Percentiles rank a stretch among this genome's conserved stretches.
Conservation (phyloP, 2,329 filamentous ascomycete species). For the Alternaria novae-zelandiae region DNA sequence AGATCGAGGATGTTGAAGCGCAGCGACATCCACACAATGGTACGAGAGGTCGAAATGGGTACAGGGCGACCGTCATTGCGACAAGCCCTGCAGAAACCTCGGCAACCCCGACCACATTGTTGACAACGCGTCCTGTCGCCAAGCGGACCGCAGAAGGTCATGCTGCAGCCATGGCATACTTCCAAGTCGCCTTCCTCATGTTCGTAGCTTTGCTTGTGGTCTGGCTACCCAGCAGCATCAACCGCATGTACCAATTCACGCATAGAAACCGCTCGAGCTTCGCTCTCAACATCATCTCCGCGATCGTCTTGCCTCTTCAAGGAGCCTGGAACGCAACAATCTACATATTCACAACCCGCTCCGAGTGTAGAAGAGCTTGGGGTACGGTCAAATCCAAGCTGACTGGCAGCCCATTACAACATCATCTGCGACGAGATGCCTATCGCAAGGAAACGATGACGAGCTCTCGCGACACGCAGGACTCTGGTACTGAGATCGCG, state of each 20-base stretch:
- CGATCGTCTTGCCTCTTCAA: constrained; percentile 79
- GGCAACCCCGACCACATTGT: background rate
- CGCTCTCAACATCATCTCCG: constrained; percentile 71
- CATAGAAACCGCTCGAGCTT: constrained; percentile 57
- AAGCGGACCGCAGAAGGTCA: constrained; percentile 42
- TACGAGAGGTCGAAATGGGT: background rate
- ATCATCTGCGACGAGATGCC: background rate
- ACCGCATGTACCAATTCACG: constrained; percentile 74
- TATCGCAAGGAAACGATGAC: constrained; percentile 11
- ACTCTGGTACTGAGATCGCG: constrained; percentile 13
- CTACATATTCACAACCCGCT: constrained; percentile 59
- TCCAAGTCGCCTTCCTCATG: constrained; percentile 73
- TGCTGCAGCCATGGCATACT: constrained; percentile 69
- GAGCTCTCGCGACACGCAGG: constrained; percentile 9
- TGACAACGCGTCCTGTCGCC: background rate
- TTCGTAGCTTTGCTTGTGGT: constrained; percentile 74
- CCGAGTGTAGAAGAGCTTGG: constrained; percentile 33
- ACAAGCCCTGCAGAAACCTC: background rate
- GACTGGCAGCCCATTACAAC: constrained; percentile 3
- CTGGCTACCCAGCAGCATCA: constrained; percentile 72
- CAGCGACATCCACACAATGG: background rate
- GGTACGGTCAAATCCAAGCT: constrained; percentile 11
- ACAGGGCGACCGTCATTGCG: constrained; percentile 16
- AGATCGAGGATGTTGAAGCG: constrained; percentile 4
- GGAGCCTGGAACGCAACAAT: constrained; percentile 86